Conservation (phyloP, 257 asterid genomes). For the Fraxinus pennsylvanica region DNA sequence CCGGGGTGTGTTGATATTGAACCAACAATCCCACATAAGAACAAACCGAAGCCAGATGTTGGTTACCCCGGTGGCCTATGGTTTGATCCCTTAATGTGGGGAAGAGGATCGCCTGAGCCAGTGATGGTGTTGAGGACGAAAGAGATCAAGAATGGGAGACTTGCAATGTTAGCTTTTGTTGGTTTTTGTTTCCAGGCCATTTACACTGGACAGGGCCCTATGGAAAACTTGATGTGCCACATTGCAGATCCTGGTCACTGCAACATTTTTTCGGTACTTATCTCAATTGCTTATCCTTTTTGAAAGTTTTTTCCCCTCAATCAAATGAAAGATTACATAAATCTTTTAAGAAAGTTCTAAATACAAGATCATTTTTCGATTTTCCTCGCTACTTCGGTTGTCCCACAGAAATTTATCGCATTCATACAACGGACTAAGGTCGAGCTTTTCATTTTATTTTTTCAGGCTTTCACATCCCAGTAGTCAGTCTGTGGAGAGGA, state of each 20-base stretch:
- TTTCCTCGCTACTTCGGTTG: background rate
- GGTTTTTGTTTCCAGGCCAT: constrained; percentile 85
- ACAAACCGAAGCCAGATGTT: constrained; percentile 67
- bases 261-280: constrained; percentile 68
- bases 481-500: background rate
- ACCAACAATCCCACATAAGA: constrained; percentile 56
- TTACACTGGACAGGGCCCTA: constrained; percentile 68
- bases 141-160: constrained; percentile 87
- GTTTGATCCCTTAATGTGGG: constrained; percentile 86
- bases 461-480: constrained; percentile 63
- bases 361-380: background rate
- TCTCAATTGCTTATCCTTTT: background rate
- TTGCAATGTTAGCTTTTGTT: constrained; percentile 83
- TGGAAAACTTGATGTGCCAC: constrained; percentile 72
- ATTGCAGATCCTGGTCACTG: constrained; percentile 88
- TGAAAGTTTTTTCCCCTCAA: background rate
- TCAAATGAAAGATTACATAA: background rate
- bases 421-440: background rate
- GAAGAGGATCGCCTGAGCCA: constrained; percentile 88
- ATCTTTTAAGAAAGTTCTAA: background rate
- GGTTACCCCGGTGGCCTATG: constrained; percentile 92
- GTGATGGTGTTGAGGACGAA: constrained; percentile 86
- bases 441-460: background rate
- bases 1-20: constrained; percentile 83
- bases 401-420: background rate